Conservation (phyloP, 192 early-diverging fungal genomes). For the Coemansia sp. region DNA sequence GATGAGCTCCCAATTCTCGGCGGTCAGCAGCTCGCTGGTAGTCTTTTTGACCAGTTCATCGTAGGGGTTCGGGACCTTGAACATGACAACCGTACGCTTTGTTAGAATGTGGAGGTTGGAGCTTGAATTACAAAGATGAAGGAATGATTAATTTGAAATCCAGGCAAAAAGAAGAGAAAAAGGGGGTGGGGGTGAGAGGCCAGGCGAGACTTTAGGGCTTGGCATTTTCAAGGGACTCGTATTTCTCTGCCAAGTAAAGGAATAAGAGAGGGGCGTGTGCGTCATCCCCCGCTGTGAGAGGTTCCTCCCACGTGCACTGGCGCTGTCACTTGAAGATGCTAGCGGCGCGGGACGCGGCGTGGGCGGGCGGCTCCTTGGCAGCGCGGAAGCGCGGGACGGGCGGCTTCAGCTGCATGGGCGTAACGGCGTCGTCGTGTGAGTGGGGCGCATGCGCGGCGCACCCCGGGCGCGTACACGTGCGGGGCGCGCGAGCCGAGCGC, state of each 20-base stretch:
- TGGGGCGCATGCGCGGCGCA: conserved; percentile 52
- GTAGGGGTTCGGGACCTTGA: conserved; percentile 45
- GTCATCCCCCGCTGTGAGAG: too few relatives aligned
- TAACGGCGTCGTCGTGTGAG: conserved; percentile 35
- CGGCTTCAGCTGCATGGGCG: conserved; percentile 49
- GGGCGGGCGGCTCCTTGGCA: neutral
- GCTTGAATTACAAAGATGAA: neutral
- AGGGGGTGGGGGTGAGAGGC: neutral
- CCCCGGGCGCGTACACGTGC: conserved; percentile 44
- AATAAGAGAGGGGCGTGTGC: too few relatives aligned
- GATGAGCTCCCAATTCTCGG: conserved; percentile 90
- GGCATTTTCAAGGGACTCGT: too few relatives aligned
- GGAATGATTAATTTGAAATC: conserved; percentile 1
- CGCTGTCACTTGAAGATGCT: conserved; percentile 38
- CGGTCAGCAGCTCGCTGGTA: conserved; percentile 86
- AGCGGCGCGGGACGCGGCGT: too few relatives aligned
- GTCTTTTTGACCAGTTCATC: conserved; percentile 62
- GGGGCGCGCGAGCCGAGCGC: conserved; percentile 27
- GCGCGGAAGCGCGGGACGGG: conserved; percentile 26
- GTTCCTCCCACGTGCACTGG: too few relatives aligned
- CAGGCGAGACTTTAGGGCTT: too few relatives aligned
- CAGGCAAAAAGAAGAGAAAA: neutral
- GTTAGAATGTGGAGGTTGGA: neutral
- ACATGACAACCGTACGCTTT: too few relatives aligned
- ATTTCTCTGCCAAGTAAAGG: too few relatives aligned